Evolutionary conservation across 2,329 filamentous ascomycete genomes (phyloP), one percentile per base, ranked within the genome.

Genomic region (Microdochium paspali): DNA sequence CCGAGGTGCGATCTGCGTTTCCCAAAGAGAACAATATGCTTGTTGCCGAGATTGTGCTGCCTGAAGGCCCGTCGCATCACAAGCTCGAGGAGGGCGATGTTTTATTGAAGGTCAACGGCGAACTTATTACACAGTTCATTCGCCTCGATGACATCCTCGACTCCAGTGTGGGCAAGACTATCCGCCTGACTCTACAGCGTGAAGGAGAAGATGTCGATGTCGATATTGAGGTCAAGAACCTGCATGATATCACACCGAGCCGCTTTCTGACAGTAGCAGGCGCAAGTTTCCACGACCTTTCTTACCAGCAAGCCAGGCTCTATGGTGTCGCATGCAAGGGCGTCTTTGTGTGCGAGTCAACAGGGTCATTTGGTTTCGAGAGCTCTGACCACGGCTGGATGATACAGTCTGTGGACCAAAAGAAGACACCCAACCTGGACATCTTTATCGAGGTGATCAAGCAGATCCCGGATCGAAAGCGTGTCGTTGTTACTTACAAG

Each of bases 1-100:
- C 87, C 31, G 82, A 84, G 48, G 82, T 95, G 53, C 84, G 93
- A 28, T 81, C 86, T 56, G 74, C 80, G 24, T 95, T 95, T 55
- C 93, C 94, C 1, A 85, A 87, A 57, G 93, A 96, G 69, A 97
- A 90, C 23, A 94, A 93, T 60, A 90, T 98, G 88, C 79, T 98
- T 24, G 91, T 96, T 12, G 91, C 90, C 20, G 94, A 98, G 68
- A 95, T 96, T 51, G 83, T 97, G 13, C 77, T 98, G 9, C 91
- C 93, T 0, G 82, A 90, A 56, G 94, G 93, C 0, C 94, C 93
- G 23, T 93, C 86, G 1, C 80, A 95, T 60, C 73, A 76, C 47
- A 91, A 94, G 66, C 79, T 98, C 24, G 85, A 95, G 64, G 93
- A 98, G 65, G 93, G 93, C 43, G 93, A 98, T 65, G 85, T 98